phyloP scores from a whole-genome alignment of 306 rosid species.

The Cajanus cajan region DNA sequence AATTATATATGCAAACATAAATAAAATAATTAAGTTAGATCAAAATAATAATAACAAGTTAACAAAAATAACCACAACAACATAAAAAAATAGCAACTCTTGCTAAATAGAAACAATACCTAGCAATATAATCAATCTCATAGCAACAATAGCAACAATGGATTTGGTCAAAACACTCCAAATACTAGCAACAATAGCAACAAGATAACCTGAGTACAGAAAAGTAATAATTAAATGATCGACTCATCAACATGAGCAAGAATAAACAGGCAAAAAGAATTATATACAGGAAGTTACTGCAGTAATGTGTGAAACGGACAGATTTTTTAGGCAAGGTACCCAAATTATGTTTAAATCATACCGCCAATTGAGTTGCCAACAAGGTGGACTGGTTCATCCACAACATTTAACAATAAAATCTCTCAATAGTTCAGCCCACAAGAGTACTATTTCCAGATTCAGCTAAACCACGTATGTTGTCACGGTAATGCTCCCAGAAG shows the following conservation, averaged over 20 bases:
- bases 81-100: background rate
- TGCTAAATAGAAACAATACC: slow-evolving; percentile 49
- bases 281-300: background rate
- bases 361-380: slow-evolving; percentile 94
- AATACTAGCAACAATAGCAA: slow-evolving; percentile 54
- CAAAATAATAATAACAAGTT: background rate
- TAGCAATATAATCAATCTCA: slow-evolving; percentile 91
- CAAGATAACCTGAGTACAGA: slow-evolving; percentile 58
- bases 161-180: slow-evolving; percentile 79
- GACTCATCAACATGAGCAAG: background rate
- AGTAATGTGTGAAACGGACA: slow-evolving; percentile 7
- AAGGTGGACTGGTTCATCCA: slow-evolving; percentile 81
- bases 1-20: background rate
- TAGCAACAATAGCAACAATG: slow-evolving; percentile 68
- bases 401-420: slow-evolving; percentile 83
- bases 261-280: background rate
- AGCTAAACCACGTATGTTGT: slow-evolving; percentile 61
- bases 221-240: slow-evolving; percentile 10
- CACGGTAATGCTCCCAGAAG: slow-evolving; percentile 78
- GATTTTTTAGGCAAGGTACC: background rate
- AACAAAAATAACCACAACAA: background rate
- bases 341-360: slow-evolving; percentile 39
- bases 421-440: slow-evolving; percentile 85
- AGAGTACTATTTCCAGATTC: slow-evolving; percentile 58
- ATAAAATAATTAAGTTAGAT: background rate